Conservation (phyloP, 2,329 filamentous ascomycete genomes). For the Ophidiomyces ophidiicola region DNA sequence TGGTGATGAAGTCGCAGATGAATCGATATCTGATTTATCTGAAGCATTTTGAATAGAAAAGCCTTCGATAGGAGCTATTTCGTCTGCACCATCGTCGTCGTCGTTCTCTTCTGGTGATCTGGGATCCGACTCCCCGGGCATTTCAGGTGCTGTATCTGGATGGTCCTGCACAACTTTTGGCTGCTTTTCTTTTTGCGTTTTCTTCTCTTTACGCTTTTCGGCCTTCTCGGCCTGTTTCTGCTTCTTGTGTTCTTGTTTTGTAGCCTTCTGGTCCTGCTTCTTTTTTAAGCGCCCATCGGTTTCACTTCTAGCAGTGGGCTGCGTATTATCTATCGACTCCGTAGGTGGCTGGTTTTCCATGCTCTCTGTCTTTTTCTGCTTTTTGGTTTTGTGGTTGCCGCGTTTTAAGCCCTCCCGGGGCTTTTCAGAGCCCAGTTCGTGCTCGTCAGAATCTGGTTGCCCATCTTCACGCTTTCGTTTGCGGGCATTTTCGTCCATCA, state of each 20-base stretch:
- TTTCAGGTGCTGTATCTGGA: too few relatives aligned
- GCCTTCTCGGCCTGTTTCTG: constrained; percentile 34
- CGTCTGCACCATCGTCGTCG: constrained; percentile 23
- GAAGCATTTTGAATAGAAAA: constrained; percentile 36
- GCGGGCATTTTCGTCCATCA: constrained; percentile 70
- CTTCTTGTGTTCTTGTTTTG: constrained; percentile 44
- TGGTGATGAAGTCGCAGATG: constrained; percentile 33
- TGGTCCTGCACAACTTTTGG: constrained; percentile 17
- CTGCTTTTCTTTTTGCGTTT: constrained; percentile 16
- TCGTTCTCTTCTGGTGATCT: constrained; percentile 17
- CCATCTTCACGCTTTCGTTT: constrained; percentile 66
- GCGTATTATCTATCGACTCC: constrained; percentile 17
- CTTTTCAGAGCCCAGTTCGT: constrained; percentile 33
- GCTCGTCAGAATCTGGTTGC: constrained; percentile 36
- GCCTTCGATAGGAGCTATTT: constrained; percentile 38
- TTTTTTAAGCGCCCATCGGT: constrained; percentile 28
- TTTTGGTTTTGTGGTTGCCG: constrained; percentile 34
- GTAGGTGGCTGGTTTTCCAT: constrained; percentile 19
- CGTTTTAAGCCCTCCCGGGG: constrained; percentile 53
- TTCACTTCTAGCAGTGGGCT: constrained; percentile 15
- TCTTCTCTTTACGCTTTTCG: constrained; percentile 19
- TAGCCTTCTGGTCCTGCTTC: constrained; percentile 30
- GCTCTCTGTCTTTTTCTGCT: constrained; percentile 43
- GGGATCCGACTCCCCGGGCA: constrained; percentile 4
- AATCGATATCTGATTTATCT: constrained; percentile 27